Evolutionary conservation across 176 grass and related monocot species (phyloP).

Genomic region (Luzula sylvatica): DNA sequence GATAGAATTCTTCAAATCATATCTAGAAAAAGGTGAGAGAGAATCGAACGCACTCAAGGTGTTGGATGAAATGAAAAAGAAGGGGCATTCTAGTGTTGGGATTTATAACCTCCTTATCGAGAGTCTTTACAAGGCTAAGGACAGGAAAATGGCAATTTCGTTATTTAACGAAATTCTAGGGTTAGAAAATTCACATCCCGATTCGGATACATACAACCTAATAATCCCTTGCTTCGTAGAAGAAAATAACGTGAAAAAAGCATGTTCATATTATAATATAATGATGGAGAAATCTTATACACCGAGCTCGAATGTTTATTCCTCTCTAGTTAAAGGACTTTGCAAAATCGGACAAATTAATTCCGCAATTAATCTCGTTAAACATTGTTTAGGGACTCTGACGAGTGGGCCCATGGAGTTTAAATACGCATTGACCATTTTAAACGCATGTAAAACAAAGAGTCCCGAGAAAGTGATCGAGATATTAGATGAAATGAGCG

Average conservation of each 20-base stretch:
- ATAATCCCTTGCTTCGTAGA: constrained; percentile 85
- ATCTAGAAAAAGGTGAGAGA: constrained; percentile 41
- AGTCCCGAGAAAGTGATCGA: constrained; percentile 51
- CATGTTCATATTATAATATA: constrained; percentile 66
- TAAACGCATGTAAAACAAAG: constrained; percentile 62
- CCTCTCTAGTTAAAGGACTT: constrained; percentile 63
- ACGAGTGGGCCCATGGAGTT: constrained; percentile 87
- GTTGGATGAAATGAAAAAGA: constrained; percentile 48
- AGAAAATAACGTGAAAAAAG: constrained; percentile 58
- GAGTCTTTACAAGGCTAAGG: constrained; percentile 53
- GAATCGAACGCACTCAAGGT: constrained; percentile 48
- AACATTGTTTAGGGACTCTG: constrained; percentile 76
- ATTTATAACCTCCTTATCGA: constrained; percentile 78
- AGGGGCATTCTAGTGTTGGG: constrained; percentile 37
- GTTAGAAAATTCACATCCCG: constrained; percentile 35
- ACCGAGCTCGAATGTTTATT: constrained; percentile 51
- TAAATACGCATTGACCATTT: constrained; percentile 76
- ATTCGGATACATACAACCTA: constrained; percentile 57
- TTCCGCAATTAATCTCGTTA: constrained; percentile 55
- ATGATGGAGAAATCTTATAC: constrained; percentile 60
- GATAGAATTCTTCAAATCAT: constrained; percentile 36
- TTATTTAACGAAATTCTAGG: constrained; percentile 62
- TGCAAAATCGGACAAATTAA: constrained; percentile 68
- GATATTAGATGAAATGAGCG: constrained; percentile 77
- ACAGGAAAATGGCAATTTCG: constrained; percentile 32